These are phyloP conservation scores for Lavandula angustifolia DNA, from an alignment of 257 asterid species.

Conservation along the genomic window DNA sequence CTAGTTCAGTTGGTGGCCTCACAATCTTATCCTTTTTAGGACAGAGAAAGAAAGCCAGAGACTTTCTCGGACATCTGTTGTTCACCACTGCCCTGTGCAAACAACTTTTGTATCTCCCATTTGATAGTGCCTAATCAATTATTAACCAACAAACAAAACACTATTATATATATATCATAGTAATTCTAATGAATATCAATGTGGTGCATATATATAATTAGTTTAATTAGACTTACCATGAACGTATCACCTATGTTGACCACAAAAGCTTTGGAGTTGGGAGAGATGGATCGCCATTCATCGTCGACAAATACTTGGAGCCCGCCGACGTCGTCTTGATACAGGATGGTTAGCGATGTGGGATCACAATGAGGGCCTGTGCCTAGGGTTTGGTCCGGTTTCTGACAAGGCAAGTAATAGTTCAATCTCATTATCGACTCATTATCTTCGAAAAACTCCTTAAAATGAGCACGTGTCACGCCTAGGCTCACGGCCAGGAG, in stretches of 20 bases:
- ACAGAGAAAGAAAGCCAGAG: conserved; percentile 77
- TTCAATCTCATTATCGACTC: conserved; percentile 76
- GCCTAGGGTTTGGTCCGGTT: conserved; percentile 69
- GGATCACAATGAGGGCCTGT: conserved; percentile 89
- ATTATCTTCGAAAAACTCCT: conserved; percentile 55
- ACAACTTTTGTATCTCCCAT: conserved; percentile 77
- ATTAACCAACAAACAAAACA: conserved; percentile 9
- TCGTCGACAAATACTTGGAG: conserved; percentile 71
- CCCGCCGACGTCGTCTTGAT: conserved; percentile 71
- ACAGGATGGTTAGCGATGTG: conserved; percentile 77
- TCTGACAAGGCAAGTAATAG: conserved; percentile 71
- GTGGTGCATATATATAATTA: too few species aligned
- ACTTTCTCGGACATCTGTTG: conserved; percentile 67
- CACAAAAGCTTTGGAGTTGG: conserved; percentile 54
- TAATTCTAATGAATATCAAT: too few species aligned
- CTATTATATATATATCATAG: neutral
- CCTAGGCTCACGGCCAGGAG: conserved; percentile 71
- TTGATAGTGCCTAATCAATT: conserved; percentile 64
- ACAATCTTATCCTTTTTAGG: conserved; percentile 75
- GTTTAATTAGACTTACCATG: conserved; percentile 45
- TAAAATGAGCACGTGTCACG: conserved; percentile 37
- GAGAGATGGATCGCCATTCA: conserved; percentile 62
- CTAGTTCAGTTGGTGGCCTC: conserved; percentile 71
- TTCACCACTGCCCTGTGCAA: conserved; percentile 87
- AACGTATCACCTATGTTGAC: conserved; percentile 86